Conservation (phyloP, 169 alveolate species). For the Eimeria falciformis region DNA sequence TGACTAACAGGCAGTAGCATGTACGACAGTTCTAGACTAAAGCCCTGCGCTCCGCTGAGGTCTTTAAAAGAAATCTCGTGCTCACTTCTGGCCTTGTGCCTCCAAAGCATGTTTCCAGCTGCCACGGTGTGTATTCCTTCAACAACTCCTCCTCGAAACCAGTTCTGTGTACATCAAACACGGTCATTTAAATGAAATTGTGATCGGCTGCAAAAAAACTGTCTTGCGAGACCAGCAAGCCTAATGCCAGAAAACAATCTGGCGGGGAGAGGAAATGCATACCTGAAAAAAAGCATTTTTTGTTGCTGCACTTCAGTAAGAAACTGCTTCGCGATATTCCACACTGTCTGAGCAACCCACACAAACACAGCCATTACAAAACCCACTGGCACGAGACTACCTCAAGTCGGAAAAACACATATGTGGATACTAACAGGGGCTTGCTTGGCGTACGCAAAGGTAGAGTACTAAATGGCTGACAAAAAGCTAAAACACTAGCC, state of each 20-base stretch:
- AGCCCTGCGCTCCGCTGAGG: too few relatives aligned
- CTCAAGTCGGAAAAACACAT: too few relatives aligned
- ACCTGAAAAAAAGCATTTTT: slow-evolving; percentile 80
- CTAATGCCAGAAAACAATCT: background rate
- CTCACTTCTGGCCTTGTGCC: slow-evolving; percentile 80
- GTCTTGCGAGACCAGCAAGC: background rate
- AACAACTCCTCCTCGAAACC: slow-evolving; percentile 75
- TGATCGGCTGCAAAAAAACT: background rate
- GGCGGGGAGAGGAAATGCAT: background rate
- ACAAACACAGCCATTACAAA: too few relatives aligned
- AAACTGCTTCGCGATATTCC: slow-evolving; percentile 83
- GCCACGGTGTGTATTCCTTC: slow-evolving; percentile 77
- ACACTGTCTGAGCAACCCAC: slow-evolving; percentile 77
- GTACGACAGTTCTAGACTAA: too few relatives aligned
- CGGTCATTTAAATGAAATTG: background rate
- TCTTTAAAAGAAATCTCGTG: too few relatives aligned
- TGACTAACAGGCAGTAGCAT: too few relatives aligned
- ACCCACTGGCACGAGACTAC: too few relatives aligned
- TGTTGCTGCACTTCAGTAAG: slow-evolving; percentile 85
- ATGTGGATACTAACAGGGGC: background rate
- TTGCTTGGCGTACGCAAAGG: too few relatives aligned
- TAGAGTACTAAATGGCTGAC: background rate
- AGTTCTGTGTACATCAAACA: background rate
- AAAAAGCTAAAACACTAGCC: background rate
- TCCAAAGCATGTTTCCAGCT: slow-evolving; percentile 84